Evolutionary conservation across 176 grass and related monocot species (phyloP), one percentile per base, ranked within the genome.

Genomic region (Coix lacrymajobi): DNA sequence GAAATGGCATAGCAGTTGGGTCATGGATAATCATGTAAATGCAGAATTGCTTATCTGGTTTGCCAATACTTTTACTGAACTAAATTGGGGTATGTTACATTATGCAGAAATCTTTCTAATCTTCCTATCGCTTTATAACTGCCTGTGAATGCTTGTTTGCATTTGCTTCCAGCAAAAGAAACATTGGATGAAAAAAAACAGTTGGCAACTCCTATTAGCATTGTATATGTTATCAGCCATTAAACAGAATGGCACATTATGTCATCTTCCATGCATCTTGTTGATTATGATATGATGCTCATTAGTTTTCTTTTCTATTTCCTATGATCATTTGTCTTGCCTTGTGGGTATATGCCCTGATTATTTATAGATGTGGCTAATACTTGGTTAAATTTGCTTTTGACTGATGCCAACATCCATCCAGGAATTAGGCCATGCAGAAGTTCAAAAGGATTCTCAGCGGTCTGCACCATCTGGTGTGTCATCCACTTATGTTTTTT

Each of bases 361-460:
- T 11, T 65, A 44, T 28, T 62, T 38, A 36, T 66, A 54, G 6
- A 19, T 62, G 20, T 46, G 32, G 28, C 66, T 46, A 77, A 88
- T 58, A 20, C 24, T 44, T 51, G n/a, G 26, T 41, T 86, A 69
- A 63, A 85, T 80, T 68, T 73, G 56, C 10, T 69, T 51, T 19
- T 91, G 39, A 81, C 28, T 84, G 65, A 39, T 80, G 19, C 28
- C 1, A 46, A 84, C 82, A 80, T 45, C 20, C 73, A 41, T 24
- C 61, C 88, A 97, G 92, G 90, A 86, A 72, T 44, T 80, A 60
- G 62, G 66, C 62, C 79, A 69, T 76, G 78, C 71, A 78, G 88
- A 89, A 77, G 88, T 82, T 60, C 84, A 84, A 69, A 91, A 89
- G 79, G 88, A 89, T 69, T 88, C 78, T 56, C 88, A 89, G 63